Conservation (phyloP, 768 basidiomycete genomes). For the Kwoniella heveanensis region DNA sequence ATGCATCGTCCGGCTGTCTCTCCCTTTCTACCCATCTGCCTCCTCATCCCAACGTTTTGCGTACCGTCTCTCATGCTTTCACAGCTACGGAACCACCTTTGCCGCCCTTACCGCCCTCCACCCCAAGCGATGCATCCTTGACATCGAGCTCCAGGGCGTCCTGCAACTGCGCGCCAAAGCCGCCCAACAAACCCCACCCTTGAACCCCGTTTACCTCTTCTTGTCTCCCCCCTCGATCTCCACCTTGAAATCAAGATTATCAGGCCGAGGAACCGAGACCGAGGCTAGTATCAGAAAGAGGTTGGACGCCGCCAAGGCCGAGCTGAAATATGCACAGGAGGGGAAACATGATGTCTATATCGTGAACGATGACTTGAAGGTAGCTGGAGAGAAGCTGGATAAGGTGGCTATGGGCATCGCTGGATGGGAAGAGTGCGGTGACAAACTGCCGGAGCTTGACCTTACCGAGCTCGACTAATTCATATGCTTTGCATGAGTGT, state of each 20-base stretch:
- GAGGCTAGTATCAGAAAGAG: conserved; percentile 72
- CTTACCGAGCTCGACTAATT: conserved; percentile 39
- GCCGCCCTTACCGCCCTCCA: conserved; percentile 71
- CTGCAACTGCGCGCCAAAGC: conserved; percentile 80
- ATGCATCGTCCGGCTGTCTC: too few species aligned
- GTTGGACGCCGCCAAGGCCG: conserved; percentile 72
- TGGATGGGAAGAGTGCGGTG: conserved; percentile 66
- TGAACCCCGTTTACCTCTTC: conserved; percentile 87
- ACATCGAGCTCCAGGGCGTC: conserved; percentile 97
- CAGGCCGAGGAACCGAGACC: conserved; percentile 79
- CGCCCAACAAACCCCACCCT: conserved; percentile 53
- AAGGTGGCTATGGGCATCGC: conserved; percentile 73
- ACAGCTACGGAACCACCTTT: conserved; percentile 81
- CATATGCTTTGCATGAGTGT: too few species aligned
- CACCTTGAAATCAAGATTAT: conserved; percentile 70
- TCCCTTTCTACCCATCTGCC: neutral
- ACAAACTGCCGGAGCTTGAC: conserved; percentile 64
- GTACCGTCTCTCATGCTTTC: neutral
- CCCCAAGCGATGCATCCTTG: conserved; percentile 83
- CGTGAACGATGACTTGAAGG: conserved; percentile 85
- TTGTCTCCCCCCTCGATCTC: conserved; percentile 81
- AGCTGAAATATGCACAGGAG: conserved; percentile 81
- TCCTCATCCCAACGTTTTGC: neutral
- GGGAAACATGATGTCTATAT: conserved; percentile 78
- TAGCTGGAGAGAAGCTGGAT: conserved; percentile 77